A percentile compares a stretch with the other conserved stretches of the same genome.
Conservation (phyloP, 441 rosid species). For the Iberis amara region DNA sequence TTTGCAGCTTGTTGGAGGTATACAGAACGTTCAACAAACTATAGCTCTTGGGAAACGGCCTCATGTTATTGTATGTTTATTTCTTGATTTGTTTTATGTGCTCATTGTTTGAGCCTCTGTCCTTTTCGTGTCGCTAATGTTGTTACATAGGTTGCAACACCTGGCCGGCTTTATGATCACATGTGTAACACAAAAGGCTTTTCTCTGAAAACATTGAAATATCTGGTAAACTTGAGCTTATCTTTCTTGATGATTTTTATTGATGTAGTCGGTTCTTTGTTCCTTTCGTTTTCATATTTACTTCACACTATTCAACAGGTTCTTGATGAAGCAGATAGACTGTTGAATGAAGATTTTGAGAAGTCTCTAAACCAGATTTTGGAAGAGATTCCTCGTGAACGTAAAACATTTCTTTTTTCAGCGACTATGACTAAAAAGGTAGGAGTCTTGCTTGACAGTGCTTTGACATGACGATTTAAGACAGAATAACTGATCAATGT, state of each 20-base stretch:
- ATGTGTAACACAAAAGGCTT: conserved; percentile 83
- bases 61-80: conserved; percentile 64
- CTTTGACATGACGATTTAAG: too few relatives aligned
- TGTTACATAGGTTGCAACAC: conserved; percentile 71
- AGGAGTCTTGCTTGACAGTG: conserved; percentile 2
- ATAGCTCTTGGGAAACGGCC: conserved; percentile 74
- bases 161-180: conserved; percentile 91
- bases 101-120: background rate
- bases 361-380: conserved; percentile 79
- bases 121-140: conserved; percentile 11
- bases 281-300: background rate
- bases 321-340: conserved; percentile 92
- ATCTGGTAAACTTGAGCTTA: conserved; percentile 50
- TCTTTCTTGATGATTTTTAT: background rate
- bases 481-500: conserved; percentile 19
- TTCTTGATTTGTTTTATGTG: conserved; percentile 3
- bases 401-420: conserved; percentile 81
- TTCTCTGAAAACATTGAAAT: conserved; percentile 65
- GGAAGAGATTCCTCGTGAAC: conserved; percentile 59
- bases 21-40: conserved; percentile 80
- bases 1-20: conserved; percentile 88
- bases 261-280: conserved; percentile 5
- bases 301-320: conserved; percentile 44
- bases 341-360: conserved; percentile 94
- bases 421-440: conserved; percentile 99